Evolutionary conservation across 2,329 filamentous ascomycete species (phyloP).

Genomic region (Alternaria brassicae): DNA sequence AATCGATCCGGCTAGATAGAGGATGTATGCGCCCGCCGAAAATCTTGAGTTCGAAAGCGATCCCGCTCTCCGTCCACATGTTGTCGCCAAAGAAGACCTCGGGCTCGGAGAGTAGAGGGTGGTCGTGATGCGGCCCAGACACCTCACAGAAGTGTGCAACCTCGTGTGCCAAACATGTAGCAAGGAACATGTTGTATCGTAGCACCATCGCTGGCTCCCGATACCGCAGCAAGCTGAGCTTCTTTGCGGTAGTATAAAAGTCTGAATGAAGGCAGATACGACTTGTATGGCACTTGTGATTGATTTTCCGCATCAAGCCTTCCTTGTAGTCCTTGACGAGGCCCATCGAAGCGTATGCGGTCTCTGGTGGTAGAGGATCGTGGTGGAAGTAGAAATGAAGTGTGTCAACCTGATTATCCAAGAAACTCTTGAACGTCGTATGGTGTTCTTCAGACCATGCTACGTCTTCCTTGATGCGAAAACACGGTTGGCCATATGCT

Average conservation of each 20-base stretch:
- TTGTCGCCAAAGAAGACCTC: conserved; percentile 51
- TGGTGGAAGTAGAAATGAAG: conserved; percentile 51
- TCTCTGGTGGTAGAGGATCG: conserved; percentile 45
- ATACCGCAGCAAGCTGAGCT: conserved; percentile 46
- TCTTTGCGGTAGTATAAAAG: conserved; percentile 52
- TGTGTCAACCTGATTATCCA: conserved; percentile 44
- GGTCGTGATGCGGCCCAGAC: conserved; percentile 47
- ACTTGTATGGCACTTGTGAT: conserved; percentile 47
- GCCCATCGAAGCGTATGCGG: conserved; percentile 49
- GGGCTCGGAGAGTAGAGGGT: conserved; percentile 43
- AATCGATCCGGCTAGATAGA: conserved; percentile 49
- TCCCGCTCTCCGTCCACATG: conserved; percentile 51
- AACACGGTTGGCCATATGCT: conserved; percentile 43
- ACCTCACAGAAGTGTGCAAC: conserved; percentile 52
- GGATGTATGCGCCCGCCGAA: conserved; percentile 51
- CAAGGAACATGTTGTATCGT: conserved; percentile 51
- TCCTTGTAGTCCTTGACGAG: conserved; percentile 50
- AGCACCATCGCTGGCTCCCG: conserved; percentile 51
- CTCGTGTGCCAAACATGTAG: conserved; percentile 49
- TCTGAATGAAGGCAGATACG: conserved; percentile 51
- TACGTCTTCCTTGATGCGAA: conserved; percentile 47
- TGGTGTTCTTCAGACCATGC: conserved; percentile 44
- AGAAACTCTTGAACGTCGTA: conserved; percentile 36
- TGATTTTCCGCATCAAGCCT: conserved; percentile 44
- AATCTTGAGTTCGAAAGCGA: conserved; percentile 49